Base-by-base conservation (phyloP, 768 basidiomycete species). In the Amanita inopinata region DNA sequence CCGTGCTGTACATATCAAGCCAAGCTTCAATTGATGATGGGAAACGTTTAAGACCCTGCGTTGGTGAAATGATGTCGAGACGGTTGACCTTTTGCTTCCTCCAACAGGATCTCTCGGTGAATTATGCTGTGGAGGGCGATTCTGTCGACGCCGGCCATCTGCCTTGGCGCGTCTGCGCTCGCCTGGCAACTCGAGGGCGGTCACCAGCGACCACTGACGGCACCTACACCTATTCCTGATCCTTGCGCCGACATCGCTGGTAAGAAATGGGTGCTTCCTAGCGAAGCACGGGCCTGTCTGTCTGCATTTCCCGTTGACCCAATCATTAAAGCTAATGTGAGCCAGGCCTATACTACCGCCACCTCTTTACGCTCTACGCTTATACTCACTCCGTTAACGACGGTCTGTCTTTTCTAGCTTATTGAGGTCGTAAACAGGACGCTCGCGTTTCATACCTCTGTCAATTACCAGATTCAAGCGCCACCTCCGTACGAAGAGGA, bases 371-470 rank as follows among this genome's bases (percentile, higher is more conserved):
- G 37, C 11, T 15, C 24, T 9, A 15, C 35, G 34, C 10, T 32
- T 7, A 20, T 32, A 6, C 18, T 43, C 1, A 33, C 12, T 38
- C n/a, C n/a, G n/a, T n/a, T n/a, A n/a, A n/a, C n/a, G n/a, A n/a
- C n/a, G n/a, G n/a, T n/a, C n/a, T n/a, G 25, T 15, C 14, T 9
- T 14, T 31, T 3, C 40, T 46, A 78, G 76, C 68, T 73, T 37
- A 62, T 79, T 25, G 71, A 79, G 46, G 73, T 75, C 6, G 61
- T 77, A 33, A 77, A 65, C 50, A 76, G 73, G 53, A 74, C 73
- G 0, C 54, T 78, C 6, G 67, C 71, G 10, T 78, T 81, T 52
- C 78, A 79, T 51, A 74, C 76, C 0, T 78, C 77, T 2, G 67
- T 71, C 18, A 78, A 77, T 59, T 79, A 78, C 45, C 69, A 78